These are phyloP conservation scores for Clohesyomyces aquaticus DNA, from an alignment of 495 filamentous ascomycete species.

Conservation along the genomic window DNA sequence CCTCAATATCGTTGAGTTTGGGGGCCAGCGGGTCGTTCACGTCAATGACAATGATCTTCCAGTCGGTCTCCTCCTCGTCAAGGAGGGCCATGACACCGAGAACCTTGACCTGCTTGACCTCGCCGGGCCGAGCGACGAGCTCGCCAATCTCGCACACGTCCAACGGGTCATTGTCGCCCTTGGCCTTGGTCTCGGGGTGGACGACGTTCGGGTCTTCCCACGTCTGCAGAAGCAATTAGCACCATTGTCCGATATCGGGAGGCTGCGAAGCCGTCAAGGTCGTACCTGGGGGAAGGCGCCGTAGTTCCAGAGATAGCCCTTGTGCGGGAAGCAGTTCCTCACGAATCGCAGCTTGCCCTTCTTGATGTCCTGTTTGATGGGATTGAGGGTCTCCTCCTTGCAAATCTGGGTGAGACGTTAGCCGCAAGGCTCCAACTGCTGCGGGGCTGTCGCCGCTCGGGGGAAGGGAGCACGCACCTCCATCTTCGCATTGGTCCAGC, in stretches of 20 bases:
- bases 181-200: constrained; percentile 99
- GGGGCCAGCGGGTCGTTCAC: constrained; percentile 94
- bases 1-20: constrained; percentile 98
- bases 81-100: constrained; percentile 99
- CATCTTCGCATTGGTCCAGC: constrained; percentile 99
- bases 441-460: not conserved
- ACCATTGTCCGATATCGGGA: constrained; percentile 31
- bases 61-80: constrained; percentile 99
- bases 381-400: constrained; percentile 95
- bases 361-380: constrained; percentile 92
- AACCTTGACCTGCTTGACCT: constrained; percentile 99
- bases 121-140: constrained; percentile 89
- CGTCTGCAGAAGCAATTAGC: constrained; percentile 62
- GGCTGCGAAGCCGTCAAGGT: constrained; percentile 42
- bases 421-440: not conserved
- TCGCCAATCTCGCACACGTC: constrained; percentile 99
- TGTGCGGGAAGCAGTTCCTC: constrained; percentile 99
- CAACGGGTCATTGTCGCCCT: constrained; percentile 98
- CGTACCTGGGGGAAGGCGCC: constrained; percentile 96
- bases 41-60: constrained; percentile 99
- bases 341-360: constrained; percentile 95
- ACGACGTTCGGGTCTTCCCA: constrained; percentile 97
- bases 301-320: constrained; percentile 99
- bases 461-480: constrained; percentile 64
- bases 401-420: constrained; percentile 67